Conservation (phyloP, 164 flowering plant species). For the Dillenia suffruticosa region DNA sequence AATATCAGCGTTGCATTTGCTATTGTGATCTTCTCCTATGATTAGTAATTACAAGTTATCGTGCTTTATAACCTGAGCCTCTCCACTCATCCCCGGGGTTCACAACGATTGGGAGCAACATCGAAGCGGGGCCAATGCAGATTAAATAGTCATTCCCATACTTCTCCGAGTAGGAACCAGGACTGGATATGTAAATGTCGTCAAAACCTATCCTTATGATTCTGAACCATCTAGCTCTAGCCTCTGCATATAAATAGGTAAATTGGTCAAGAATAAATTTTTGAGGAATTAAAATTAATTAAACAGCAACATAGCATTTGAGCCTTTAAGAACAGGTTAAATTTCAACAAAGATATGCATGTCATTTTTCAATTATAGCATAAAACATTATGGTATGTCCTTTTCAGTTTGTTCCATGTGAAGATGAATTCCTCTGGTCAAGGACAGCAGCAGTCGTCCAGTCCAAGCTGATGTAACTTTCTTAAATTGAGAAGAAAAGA, state of each 20-base stretch:
- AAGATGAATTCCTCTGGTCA: no score
- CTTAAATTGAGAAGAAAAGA: no score
- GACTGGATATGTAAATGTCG: conserved; percentile 60
- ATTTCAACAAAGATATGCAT: no score
- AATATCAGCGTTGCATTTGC: not conserved
- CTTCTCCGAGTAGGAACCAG: conserved; percentile 64
- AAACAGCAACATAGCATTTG: not conserved
- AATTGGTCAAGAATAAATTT: no score
- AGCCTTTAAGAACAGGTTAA: no score
- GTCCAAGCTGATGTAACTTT: no score
- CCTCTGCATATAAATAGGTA: conserved; percentile 38
- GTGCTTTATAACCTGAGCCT: conserved; percentile 88
- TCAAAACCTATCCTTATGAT: conserved; percentile 79
- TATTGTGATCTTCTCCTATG: not conserved
- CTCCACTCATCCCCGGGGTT: conserved; percentile 79
- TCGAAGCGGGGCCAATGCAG: conserved; percentile 87
- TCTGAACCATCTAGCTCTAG: conserved; percentile 62
- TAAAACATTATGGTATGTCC: no score
- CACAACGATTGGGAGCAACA: conserved; percentile 69
- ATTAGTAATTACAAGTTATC: conserved; percentile 59
- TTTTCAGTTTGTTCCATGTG: no score
- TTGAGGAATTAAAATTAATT: not conserved
- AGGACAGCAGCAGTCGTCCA: no score
- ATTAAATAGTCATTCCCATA: conserved; percentile 70
- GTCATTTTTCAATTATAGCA: no score